These are phyloP conservation scores for Colletotrichum musae DNA, from an alignment of 2,329 filamentous ascomycete species.

Conservation along the genomic window DNA sequence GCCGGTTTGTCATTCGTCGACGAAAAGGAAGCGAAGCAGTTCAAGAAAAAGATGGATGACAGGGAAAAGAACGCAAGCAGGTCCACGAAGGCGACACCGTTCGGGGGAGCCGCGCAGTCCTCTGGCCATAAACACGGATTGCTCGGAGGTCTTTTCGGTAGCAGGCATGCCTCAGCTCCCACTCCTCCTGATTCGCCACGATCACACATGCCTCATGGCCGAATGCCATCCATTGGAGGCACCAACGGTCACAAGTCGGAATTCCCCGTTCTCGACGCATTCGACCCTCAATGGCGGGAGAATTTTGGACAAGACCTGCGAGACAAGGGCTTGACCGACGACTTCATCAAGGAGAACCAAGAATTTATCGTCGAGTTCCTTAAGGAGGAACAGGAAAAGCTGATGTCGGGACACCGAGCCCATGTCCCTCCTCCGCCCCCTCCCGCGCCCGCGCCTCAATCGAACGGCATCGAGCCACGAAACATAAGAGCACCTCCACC, in stretches of 20 bases:
- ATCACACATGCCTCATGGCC: constrained; percentile 54
- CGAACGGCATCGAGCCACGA: constrained; percentile 51
- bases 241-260: constrained; percentile 67
- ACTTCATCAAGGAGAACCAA: constrained; percentile 77
- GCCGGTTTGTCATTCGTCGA: constrained; percentile 94
- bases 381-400: constrained; percentile 68
- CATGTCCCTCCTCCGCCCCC: constrained; percentile 45
- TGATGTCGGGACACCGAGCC: constrained; percentile 44
- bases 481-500: constrained; percentile 54
- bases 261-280: constrained; percentile 74
- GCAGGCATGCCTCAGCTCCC: constrained; percentile 71
- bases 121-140: constrained; percentile 62
- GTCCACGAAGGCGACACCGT: constrained; percentile 84
- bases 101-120: constrained; percentile 65
- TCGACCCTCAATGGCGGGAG: constrained; percentile 75
- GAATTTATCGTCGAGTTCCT: constrained; percentile 78
- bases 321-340: constrained; percentile 74
- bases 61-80: constrained; percentile 96
- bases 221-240: constrained; percentile 59
- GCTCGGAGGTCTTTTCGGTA: constrained; percentile 73
- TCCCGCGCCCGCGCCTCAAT: constrained; percentile 45
- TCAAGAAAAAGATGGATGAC: constrained; percentile 97
- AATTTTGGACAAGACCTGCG: constrained; percentile 76
- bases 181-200: constrained; percentile 72
- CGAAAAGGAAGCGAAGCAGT: constrained; percentile 97